Evolutionary conservation across 805 yeast species (phyloP), one percentile per base, ranked within the genome.

Genomic region (Candida silvicultrix): DNA sequence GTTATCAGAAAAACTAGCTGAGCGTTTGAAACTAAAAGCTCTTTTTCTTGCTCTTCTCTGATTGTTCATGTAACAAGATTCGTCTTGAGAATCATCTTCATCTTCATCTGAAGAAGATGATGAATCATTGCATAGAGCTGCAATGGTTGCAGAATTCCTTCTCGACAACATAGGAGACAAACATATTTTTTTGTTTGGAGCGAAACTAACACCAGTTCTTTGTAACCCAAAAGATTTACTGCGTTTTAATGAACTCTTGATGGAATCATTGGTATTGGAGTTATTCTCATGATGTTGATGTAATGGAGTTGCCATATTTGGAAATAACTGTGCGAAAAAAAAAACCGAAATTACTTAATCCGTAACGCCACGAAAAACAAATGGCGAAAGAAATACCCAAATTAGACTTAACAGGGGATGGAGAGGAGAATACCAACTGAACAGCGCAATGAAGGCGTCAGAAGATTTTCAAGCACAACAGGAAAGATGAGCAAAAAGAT

Each of bases 391-490:
- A 16, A 22, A 22, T 5, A 11, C 14, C 31, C n/a, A n/a, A n/a
- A 31, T 29, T 25, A 28, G 22, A 45, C 16, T 11, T 11, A 18
- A 38, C 28, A 14, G 23, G 32, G 51, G 50, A 41, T 31, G 40
- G n/a, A n/a, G n/a, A n/a, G n/a, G n/a, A n/a, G n/a, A n/a, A n/a
- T n/a, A n/a, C n/a, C 48, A 42, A 38, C 60, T 58, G 60, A 56
- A 45, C 62, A 50, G 62, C 62, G 43, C 63, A 59, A 52, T 54
- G 38, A 58, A 58, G 63, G 59, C 59, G 63, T 58, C 62, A 59
- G 60, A 38, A 36, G 38, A 35, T 11, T 18, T 16, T n/a, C 35
- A 32, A 32, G 18, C 35, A 32, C 35, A 32, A 32, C 19, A 16
- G 35, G n/a, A n/a, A 19, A 11, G 38, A 19, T 15, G 22, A 15